A percentile compares a stretch with the other conserved stretches of the same genome.
Conservation (phyloP, 2,329 filamentous ascomycete genomes). For the Colletotrichum zoysiae region DNA sequence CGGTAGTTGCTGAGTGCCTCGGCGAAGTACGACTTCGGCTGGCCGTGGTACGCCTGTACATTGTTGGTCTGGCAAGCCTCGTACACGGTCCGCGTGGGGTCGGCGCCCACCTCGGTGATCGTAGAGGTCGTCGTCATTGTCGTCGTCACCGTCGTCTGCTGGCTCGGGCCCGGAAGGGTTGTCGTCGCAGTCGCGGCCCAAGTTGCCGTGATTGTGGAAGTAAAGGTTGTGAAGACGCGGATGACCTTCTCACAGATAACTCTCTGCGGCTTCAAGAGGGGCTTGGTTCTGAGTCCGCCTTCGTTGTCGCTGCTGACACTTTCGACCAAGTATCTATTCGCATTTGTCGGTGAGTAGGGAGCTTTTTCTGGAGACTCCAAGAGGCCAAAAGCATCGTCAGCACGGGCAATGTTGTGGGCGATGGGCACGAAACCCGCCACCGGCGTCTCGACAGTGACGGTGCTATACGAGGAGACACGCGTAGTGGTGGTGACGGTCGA, state of each 20-base stretch:
- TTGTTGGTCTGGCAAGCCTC: constrained; percentile 31
- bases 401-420: constrained; percentile 1
- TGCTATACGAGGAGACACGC: constrained; percentile 10
- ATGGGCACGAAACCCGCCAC: constrained; percentile 16
- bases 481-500: constrained; percentile 28
- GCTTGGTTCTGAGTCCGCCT: background rate
- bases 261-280: constrained; percentile 10
- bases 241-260: constrained; percentile 33
- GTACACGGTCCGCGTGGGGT: constrained; percentile 34
- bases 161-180: constrained; percentile 8
- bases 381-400: background rate
- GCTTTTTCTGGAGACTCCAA: background rate
- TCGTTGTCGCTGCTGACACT: background rate
- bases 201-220: constrained; percentile 15
- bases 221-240: constrained; percentile 28
- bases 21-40: constrained; percentile 22
- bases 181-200: constrained; percentile 18
- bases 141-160: constrained; percentile 3
- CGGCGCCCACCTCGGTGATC: background rate
- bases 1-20: constrained; percentile 14
- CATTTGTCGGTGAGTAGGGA: background rate
- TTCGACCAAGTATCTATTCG: background rate
- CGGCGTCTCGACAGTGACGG: constrained; percentile 7
- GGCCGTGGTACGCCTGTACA: constrained; percentile 4
- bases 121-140: constrained; percentile 20